Evolutionary conservation across 495 filamentous ascomycete genomes (phyloP).

Genomic region (Achaetomiella virescens): DNA sequence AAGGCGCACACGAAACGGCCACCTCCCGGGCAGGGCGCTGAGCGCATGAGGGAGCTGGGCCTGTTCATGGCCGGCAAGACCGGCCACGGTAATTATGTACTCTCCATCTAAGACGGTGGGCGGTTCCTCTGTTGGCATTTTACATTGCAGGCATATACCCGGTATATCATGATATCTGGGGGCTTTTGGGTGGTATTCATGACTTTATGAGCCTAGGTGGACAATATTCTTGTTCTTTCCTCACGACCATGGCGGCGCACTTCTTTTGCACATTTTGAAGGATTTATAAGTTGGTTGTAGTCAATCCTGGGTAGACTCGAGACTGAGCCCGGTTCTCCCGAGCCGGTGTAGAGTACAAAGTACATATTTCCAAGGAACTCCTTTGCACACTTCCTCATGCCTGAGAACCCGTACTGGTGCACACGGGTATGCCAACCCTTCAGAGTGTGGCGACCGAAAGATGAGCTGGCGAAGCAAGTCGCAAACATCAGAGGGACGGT

Average conservation of each 20-base stretch:
- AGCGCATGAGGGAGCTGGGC: slow-evolving; percentile 91
- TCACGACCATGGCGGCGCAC: slow-evolving; percentile 7
- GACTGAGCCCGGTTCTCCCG: neutral
- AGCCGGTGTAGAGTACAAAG: neutral
- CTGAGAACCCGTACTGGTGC: too few species aligned
- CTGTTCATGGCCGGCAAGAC: slow-evolving; percentile 77
- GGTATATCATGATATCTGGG: slow-evolving; percentile 1
- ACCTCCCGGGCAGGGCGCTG: slow-evolving; percentile 78
- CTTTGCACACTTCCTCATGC: too few species aligned
- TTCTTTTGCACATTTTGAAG: slow-evolving; percentile 1
- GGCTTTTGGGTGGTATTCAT: slow-evolving; percentile 22
- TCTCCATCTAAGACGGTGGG: slow-evolving; percentile 58
- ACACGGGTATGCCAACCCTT: too few species aligned
- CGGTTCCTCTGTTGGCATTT: slow-evolving; percentile 29
- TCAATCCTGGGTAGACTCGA: neutral
- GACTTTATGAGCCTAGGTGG: slow-evolving; percentile 23
- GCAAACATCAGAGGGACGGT: too few species aligned
- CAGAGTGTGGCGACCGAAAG: too few species aligned
- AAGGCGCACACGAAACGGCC: slow-evolving; percentile 41
- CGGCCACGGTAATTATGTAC: slow-evolving; percentile 68
- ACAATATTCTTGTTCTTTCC: slow-evolving; percentile 5
- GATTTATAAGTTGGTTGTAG: slow-evolving; percentile 8
- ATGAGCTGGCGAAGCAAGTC: too few species aligned
- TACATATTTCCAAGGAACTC: neutral
- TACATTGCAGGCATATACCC: slow-evolving; percentile 10